Percentiles rank a stretch among this genome's conserved stretches.
These are phyloP conservation scores for Danielia oregonensis DNA, from an alignment of 805 yeast genomes.

Conservation along the genomic window DNA sequence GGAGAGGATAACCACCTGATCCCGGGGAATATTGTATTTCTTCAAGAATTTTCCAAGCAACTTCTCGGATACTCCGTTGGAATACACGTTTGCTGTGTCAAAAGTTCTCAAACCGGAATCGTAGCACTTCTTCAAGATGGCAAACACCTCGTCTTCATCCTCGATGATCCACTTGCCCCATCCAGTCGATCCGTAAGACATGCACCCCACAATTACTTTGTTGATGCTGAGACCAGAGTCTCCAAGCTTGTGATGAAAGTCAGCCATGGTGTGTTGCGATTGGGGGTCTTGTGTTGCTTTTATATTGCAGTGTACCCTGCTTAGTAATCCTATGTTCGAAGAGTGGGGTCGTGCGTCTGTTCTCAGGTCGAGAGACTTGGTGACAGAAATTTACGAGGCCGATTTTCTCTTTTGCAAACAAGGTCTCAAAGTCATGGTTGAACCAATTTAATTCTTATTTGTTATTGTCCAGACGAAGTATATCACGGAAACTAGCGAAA, in stretches of 20 bases:
- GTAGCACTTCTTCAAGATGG: constrained; percentile 22
- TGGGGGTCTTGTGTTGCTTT: no score
- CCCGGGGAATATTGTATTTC: constrained; percentile 49
- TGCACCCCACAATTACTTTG: constrained; percentile 50
- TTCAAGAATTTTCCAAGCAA: constrained; percentile 52
- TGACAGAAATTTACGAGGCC: no score
- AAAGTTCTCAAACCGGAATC: constrained; percentile 44
- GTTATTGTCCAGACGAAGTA: no score
- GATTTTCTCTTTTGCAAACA: no score
- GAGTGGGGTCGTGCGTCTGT: no score
- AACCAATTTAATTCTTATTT: no score
- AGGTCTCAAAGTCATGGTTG: no score
- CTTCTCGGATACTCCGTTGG: constrained; percentile 46
- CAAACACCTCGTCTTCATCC: constrained; percentile 1
- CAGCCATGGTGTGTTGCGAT: no score
- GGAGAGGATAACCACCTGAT: constrained; percentile 51
- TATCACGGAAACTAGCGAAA: no score
- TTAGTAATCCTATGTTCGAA: no score
- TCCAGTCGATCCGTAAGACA: constrained; percentile 44
- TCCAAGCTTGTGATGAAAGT: constrained; percentile 25
- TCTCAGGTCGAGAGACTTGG: no score
- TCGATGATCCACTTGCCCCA: constrained; percentile 41
- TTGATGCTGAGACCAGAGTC: constrained; percentile 48
- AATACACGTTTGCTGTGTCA: constrained; percentile 50
- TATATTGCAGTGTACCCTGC: no score